phyloP scores from a whole-genome alignment of 768 basidiomycete genomes.

The Erythrobasidium yunnanense region DNA sequence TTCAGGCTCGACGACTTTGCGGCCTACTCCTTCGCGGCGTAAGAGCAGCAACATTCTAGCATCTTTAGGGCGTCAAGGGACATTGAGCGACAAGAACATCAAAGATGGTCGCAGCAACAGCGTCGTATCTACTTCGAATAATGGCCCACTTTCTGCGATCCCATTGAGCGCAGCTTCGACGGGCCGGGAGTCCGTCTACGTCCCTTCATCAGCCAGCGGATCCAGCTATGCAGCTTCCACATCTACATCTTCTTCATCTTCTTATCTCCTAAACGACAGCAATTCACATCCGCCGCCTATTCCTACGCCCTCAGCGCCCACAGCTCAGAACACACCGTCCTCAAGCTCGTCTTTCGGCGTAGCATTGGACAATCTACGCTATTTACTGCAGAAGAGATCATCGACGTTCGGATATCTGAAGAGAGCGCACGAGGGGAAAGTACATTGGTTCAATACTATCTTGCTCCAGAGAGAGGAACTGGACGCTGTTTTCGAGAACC shows the following conservation, averaged over 20 bases:
- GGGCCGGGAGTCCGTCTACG: no score
- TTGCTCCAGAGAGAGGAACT: conserved; percentile 16
- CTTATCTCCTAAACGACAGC: neutral
- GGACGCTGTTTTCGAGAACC: conserved; percentile 9
- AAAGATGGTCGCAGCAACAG: no score
- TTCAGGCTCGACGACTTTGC: no score
- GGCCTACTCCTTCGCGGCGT: conserved; percentile 4
- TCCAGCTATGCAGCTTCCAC: no score
- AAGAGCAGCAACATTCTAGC: conserved; percentile 28
- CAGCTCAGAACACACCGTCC: conserved; percentile 6
- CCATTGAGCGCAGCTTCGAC: no score
- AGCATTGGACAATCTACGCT: conserved; percentile 17
- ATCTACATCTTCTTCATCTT: neutral
- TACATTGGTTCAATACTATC: conserved; percentile 31
- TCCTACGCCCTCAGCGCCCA: conserved; percentile 10
- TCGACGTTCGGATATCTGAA: conserved; percentile 27
- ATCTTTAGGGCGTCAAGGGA: conserved; percentile 20
- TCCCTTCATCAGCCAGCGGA: no score
- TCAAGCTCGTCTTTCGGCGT: conserved; percentile 4
- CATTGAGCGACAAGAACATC: neutral
- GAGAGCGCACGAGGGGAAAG: conserved; percentile 21
- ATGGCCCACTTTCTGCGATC: no score
- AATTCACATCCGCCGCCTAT: no score
- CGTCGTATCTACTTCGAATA: no score
- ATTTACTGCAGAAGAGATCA: conserved; percentile 14